These are phyloP conservation scores for Polyporus arcularius DNA, from an alignment of 768 basidiomycete genomes.

Conservation along the genomic window DNA sequence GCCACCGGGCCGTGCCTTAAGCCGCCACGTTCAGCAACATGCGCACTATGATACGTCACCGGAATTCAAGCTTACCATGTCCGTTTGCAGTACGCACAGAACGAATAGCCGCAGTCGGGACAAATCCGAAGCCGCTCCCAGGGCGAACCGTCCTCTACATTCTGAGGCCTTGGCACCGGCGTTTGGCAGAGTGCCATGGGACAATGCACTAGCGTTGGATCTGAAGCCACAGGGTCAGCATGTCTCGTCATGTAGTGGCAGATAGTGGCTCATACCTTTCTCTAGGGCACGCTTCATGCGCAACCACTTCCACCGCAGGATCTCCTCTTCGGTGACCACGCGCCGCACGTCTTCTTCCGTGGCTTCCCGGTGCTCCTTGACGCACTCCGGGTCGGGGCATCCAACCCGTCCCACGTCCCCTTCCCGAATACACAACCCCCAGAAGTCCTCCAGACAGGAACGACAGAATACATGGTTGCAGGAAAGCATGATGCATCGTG, in stretches of 20 bases:
- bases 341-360: conserved; percentile 72
- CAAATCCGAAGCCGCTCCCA: conserved; percentile 79
- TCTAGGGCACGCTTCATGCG: conserved; percentile 72
- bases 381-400: conserved; percentile 80
- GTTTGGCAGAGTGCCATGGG: conserved; percentile 80
- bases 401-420: conserved; percentile 76
- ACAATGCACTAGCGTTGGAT: conserved; percentile 80
- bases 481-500: conserved; percentile 65
- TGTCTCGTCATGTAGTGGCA: not conserved
- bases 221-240: conserved; percentile 35
- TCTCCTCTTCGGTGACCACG: conserved; percentile 64
- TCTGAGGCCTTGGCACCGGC: conserved; percentile 64
- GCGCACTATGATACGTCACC: not conserved
- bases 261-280: conserved; percentile 47
- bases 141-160: conserved; percentile 54
- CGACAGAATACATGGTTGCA: conserved; percentile 86
- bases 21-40: conserved; percentile 4
- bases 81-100: conserved; percentile 80
- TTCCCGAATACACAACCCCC: conserved; percentile 78
- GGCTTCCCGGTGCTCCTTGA: conserved; percentile 62
- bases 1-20: conserved; percentile 81
- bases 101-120: conserved; percentile 68
- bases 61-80: conserved; percentile 58
- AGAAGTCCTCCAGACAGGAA: conserved; percentile 78
- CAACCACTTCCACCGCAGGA: conserved; percentile 78